phyloP scores from a whole-genome alignment of 257 asterid genomes.

The Agastache rugosa region DNA sequence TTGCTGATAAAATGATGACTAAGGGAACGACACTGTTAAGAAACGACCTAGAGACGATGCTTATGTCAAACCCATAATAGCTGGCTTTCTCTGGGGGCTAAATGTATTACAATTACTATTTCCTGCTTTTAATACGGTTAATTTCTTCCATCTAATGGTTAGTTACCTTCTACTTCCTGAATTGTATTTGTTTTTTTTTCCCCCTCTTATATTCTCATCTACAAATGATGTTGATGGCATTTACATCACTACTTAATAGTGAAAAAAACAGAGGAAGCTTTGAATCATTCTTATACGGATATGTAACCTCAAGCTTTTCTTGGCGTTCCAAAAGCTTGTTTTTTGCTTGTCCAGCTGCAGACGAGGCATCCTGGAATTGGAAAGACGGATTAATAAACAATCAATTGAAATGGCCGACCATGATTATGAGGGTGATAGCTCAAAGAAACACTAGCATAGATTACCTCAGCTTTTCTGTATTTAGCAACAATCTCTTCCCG shows the following conservation, averaged over 20 bases:
- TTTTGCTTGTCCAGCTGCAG: constrained; percentile 91
- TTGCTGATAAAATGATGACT: no score
- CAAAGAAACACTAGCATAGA: constrained; percentile 35
- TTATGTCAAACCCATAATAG: background rate
- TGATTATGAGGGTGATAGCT: constrained; percentile 17
- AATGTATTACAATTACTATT: background rate
- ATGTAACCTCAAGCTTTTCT: constrained; percentile 84
- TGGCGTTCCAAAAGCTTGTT: constrained; percentile 88
- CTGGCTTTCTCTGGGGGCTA: background rate
- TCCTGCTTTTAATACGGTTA: background rate
- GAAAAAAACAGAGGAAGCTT: background rate
- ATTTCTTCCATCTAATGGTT: background rate
- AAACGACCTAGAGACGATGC: background rate
- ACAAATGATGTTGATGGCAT: constrained; percentile 4
- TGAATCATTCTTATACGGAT: constrained; percentile 12
- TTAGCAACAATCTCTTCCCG: constrained; percentile 84
- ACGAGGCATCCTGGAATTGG: constrained; percentile 74
- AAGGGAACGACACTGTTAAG: background rate
- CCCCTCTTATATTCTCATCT: background rate
- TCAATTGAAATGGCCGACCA: constrained; percentile 22
- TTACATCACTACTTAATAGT: constrained; percentile 7
- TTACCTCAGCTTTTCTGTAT: constrained; percentile 84
- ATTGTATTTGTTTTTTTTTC: background rate
- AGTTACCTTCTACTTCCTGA: constrained; percentile 1
- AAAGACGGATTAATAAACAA: constrained; percentile 27